These are phyloP conservation scores for Areca catechu DNA, from an alignment of 176 grass and related monocot genomes.

Conservation along the genomic window DNA sequence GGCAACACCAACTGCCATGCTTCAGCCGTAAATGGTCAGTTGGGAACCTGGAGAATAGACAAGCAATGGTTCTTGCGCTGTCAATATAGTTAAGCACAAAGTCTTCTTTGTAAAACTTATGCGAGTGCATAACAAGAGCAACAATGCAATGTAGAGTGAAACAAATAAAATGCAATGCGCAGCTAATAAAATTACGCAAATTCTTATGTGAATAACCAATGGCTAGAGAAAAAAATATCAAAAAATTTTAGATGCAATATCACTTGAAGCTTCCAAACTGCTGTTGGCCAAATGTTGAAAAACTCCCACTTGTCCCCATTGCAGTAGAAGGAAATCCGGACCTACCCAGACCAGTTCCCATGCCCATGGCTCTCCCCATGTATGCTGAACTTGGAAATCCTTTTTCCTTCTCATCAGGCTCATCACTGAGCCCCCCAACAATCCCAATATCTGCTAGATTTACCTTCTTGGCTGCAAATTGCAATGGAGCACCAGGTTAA, in stretches of 20 bases:
- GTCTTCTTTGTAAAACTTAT: too few relatives aligned
- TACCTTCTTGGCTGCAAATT: conserved; percentile 88
- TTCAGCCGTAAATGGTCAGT: too few relatives aligned
- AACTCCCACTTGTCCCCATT: conserved; percentile 35
- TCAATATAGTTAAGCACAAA: too few relatives aligned
- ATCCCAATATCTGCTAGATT: conserved; percentile 81
- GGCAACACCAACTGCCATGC: too few relatives aligned
- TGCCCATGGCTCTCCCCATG: conserved; percentile 34
- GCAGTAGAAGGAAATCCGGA: conserved; percentile 31
- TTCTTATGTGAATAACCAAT: too few relatives aligned
- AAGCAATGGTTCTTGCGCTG: too few relatives aligned
- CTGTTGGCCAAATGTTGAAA: conserved; percentile 62
- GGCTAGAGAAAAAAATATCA: too few relatives aligned
- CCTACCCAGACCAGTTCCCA: conserved; percentile 38
- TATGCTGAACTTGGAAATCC: conserved; percentile 22
- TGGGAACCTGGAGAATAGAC: too few relatives aligned
- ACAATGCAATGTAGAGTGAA: too few relatives aligned
- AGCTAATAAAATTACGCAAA: too few relatives aligned
- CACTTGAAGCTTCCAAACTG: conserved; percentile 74
- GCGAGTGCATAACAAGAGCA: too few relatives aligned
- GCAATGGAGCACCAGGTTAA: not conserved
- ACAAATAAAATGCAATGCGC: too few relatives aligned
- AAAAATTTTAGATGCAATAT: not conserved
- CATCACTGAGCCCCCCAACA: conserved; percentile 64
- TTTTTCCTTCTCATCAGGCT: conserved; percentile 43